Evolutionary conservation across 2,329 filamentous ascomycete species (phyloP), one percentile per base, ranked within the genome.

Genomic region (Ophiosphaerella herpotricha): DNA sequence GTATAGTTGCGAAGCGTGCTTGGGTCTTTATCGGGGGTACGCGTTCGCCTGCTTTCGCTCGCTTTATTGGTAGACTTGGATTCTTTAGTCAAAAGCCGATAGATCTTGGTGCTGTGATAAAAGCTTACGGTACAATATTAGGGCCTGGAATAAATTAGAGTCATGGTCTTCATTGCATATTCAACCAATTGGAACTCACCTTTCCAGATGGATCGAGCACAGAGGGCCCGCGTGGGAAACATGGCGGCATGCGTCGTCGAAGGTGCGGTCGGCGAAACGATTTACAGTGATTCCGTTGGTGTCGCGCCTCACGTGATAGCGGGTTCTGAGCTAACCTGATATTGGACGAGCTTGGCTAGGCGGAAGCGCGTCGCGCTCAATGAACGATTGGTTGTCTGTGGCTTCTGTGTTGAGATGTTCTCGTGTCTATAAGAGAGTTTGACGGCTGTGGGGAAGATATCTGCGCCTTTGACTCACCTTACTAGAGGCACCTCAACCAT

Each of bases 141-240:
- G 86, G 86, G 48, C 86, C 86, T 89, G 63, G 12, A 9, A 33
- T 12, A 31, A 36, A 26, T 52, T 52, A 53, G 35, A 34, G n/a
- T 48, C 14, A 7, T n/a, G 11, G 13, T 12, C 6, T 31, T 23
- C 26, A 29, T 21, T 23, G 12, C 16, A 12, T 34, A 5, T 23
- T 23, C 23, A 33, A 39, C 44, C 12, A 46, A 24, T 41, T 14
- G 29, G 7, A 8, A 51, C 75, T 60, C 75, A 91, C 90, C 90
- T 82, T 95, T 95, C 90, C 90, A 95, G 67, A 92, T 86, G 42
- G 90, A 94, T 63, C 90, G 87, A 77, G 85, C 86, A 58, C 58
- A 68, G 9, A 74, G 81, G 66, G 78, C 80, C 67, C 85, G 80
- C 63, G 88, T 90, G 56, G 86, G 82, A 72, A 86, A 81, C 88